Evolutionary conservation across 2,329 filamentous ascomycete species (phyloP).

Genomic region (Phaeomoniella chlamydospora): DNA sequence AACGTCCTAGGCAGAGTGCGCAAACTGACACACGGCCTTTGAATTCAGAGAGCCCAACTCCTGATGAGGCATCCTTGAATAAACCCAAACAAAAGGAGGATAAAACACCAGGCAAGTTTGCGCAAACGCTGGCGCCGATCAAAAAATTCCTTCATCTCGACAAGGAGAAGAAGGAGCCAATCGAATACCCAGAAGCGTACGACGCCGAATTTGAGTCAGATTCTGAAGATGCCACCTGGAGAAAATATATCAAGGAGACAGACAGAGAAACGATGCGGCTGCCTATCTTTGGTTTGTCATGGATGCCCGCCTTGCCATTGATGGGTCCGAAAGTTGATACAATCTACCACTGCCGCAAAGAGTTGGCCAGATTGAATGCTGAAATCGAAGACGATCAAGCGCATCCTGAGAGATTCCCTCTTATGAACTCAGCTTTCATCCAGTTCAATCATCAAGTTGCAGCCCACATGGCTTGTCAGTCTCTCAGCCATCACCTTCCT

Average conservation of each 20-base stretch:
- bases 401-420: slow-evolving; percentile 68
- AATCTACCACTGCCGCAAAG: slow-evolving; percentile 78
- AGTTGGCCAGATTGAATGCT: slow-evolving; percentile 73
- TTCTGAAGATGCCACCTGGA: slow-evolving; percentile 59
- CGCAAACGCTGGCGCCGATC: not conserved
- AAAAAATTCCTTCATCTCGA: slow-evolving; percentile 4
- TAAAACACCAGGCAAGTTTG: not conserved
- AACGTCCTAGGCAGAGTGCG: not conserved
- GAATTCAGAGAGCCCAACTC: not conserved
- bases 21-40: not conserved
- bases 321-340: slow-evolving; percentile 86
- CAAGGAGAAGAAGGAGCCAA: slow-evolving; percentile 8
- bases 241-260: slow-evolving; percentile 64
- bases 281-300: slow-evolving; percentile 44
- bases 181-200: slow-evolving; percentile 47
- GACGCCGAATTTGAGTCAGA: slow-evolving; percentile 48
- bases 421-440: slow-evolving; percentile 95
- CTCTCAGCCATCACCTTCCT: slow-evolving; percentile 77
- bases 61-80: not conserved
- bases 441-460: slow-evolving; percentile 98
- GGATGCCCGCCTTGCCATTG: slow-evolving; percentile 65
- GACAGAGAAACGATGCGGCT: slow-evolving; percentile 76
- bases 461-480: slow-evolving; percentile 95
- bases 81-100: not conserved
- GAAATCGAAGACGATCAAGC: slow-evolving; percentile 88